phyloP scores from a whole-genome alignment of 441 rosid genomes.

The Rhodomyrtus psidioides region DNA sequence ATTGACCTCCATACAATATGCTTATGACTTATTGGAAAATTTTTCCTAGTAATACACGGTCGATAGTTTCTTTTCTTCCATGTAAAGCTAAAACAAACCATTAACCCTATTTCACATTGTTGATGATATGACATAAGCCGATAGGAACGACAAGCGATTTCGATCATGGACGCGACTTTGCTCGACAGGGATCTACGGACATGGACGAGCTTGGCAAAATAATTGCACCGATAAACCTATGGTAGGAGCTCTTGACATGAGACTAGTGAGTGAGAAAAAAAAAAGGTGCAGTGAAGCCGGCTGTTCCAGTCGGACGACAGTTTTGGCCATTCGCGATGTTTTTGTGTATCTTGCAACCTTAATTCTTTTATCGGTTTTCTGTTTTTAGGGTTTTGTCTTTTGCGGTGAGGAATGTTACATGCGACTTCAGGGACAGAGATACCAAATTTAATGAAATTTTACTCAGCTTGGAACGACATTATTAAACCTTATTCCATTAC shows the following conservation, averaged over 20 bases:
- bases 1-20: too few relatives aligned
- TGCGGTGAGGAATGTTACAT: background rate
- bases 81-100: background rate
- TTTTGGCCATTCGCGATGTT: background rate
- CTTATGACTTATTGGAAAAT: too few relatives aligned
- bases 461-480: background rate
- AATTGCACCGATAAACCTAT: background rate
- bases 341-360: background rate
- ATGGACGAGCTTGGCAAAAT: too few relatives aligned
- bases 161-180: background rate
- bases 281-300: background rate
- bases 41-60: too few relatives aligned
- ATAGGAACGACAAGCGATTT: background rate
- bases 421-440: background rate
- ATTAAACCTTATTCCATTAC: background rate
- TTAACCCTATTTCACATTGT: background rate
- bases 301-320: background rate
- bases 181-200: too few relatives aligned
- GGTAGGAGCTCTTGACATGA: background rate
- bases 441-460: background rate
- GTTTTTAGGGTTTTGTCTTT: background rate
- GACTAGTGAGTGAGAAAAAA: background rate
- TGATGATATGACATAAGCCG: background rate
- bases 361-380: background rate
- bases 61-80: background rate